A percentile compares a stretch with the other conserved stretches of the same genome.
phyloP scores from a whole-genome alignment of 2,329 filamentous ascomycete species.

The Metarhizium robertsii region DNA sequence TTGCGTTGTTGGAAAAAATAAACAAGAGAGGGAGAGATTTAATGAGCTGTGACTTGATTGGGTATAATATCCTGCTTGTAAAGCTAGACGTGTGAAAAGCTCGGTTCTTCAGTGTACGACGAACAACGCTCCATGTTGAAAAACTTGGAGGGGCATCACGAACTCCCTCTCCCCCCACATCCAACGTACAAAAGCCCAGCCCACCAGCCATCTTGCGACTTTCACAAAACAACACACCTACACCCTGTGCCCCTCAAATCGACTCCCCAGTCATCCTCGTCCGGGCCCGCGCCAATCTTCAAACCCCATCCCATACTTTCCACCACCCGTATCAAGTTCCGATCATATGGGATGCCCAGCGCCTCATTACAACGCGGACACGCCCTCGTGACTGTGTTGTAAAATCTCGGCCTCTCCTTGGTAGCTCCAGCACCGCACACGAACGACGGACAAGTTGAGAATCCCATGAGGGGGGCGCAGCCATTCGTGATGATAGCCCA shows the following conservation, averaged over 20 bases:
- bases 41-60: no score
- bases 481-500: slow-evolving; percentile 39
- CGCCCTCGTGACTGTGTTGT: slow-evolving; percentile 25
- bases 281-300: slow-evolving; percentile 38
- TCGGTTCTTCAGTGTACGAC: no score
- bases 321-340: slow-evolving; percentile 38
- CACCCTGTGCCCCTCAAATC: slow-evolving; percentile 19
- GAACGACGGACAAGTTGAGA: slow-evolving; percentile 37
- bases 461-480: slow-evolving; percentile 41
- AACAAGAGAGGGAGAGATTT: no score
- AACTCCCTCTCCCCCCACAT: no score
- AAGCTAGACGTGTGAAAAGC: no score
- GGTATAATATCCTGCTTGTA: no score
- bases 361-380: slow-evolving; percentile 31
- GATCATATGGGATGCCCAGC: slow-evolving; percentile 33
- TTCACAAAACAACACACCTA: slow-evolving; percentile 12
- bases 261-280: slow-evolving; percentile 25
- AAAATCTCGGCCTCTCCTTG: slow-evolving; percentile 25
- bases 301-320: slow-evolving; percentile 31
- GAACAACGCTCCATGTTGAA: not conserved
- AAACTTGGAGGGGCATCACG: no score
- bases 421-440: slow-evolving; percentile 22
- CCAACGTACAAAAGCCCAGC: no score
- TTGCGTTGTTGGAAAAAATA: not conserved
- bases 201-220: no score